phyloP scores from a whole-genome alignment of 768 basidiomycete genomes.

The Lactarius pseudohatsudake region DNA sequence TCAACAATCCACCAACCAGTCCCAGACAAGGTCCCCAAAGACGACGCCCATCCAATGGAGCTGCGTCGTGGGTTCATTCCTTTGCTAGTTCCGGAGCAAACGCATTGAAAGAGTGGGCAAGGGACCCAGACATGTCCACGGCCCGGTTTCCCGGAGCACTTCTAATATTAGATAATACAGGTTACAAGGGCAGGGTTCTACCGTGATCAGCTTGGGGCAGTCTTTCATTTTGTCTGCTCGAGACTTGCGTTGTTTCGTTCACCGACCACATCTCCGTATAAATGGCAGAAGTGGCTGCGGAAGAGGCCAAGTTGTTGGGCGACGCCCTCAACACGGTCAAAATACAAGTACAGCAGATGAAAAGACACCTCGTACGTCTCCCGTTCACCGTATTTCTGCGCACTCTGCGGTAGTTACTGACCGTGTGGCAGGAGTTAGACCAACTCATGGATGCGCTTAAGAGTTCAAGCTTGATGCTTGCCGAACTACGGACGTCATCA shows the following conservation, averaged over 20 bases:
- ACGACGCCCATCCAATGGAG: background rate
- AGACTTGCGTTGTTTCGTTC: background rate
- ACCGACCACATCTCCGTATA: background rate
- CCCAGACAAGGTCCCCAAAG: background rate
- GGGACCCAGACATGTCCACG: too few relatives aligned
- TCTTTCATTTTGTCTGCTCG: slow-evolving; percentile 3
- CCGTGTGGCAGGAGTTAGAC: slow-evolving; percentile 69
- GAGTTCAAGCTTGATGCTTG: slow-evolving; percentile 95
- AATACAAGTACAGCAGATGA: slow-evolving; percentile 93
- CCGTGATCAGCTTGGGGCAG: background rate
- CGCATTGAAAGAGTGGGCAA: background rate
- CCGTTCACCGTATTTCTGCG: background rate
- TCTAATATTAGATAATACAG: background rate
- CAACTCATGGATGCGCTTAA: slow-evolving; percentile 99
- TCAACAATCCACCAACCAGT: background rate
- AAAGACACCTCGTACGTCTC: slow-evolving; percentile 73
- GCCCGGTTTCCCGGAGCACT: too few relatives aligned
- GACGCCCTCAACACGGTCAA: slow-evolving; percentile 85
- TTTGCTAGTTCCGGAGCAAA: too few relatives aligned
- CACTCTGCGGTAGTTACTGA: slow-evolving; percentile 5
- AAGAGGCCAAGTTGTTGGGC: slow-evolving; percentile 82
- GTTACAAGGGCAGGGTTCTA: background rate
- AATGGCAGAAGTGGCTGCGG: slow-evolving; percentile 41
- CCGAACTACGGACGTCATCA: slow-evolving; percentile 90
- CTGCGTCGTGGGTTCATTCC: background rate